These are phyloP conservation scores for Escovopsis weberi DNA, from an alignment of 2,329 filamentous ascomycete species.

Conservation along the genomic window DNA sequence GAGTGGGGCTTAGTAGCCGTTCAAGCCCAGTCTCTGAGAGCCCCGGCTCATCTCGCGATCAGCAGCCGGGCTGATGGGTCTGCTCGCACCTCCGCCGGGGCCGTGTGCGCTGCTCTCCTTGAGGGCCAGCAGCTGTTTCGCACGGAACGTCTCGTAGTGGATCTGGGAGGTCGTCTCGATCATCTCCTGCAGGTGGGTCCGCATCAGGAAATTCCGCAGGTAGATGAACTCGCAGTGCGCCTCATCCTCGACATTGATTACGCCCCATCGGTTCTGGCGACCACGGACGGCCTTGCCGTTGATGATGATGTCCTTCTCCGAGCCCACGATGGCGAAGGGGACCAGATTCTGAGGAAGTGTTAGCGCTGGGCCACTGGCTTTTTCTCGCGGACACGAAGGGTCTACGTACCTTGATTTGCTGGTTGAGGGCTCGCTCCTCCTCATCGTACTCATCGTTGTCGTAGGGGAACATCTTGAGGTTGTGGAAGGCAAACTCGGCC, in stretches of 20 bases:
- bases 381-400: neutral
- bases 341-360: conserved; percentile 56
- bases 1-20: conserved; percentile 62
- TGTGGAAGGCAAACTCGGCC: conserved; percentile 99
- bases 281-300: conserved; percentile 95
- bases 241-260: conserved; percentile 99
- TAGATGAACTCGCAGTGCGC: conserved; percentile 99
- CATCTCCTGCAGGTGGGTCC: conserved; percentile 94
- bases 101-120: conserved; percentile 94
- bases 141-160: conserved; percentile 99
- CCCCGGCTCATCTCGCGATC: conserved; percentile 93
- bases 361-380: neutral
- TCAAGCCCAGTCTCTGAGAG: conserved; percentile 97
- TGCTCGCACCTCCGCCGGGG: conserved; percentile 49
- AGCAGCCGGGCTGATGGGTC: conserved; percentile 88
- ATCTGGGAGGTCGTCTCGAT: conserved; percentile 99
- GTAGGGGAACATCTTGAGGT: conserved; percentile 99
- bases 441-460: conserved; percentile 98
- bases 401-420: conserved; percentile 75
- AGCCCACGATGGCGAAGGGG: conserved; percentile 94
- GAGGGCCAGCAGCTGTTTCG: conserved; percentile 92
- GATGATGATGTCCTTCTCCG: conserved; percentile 94
- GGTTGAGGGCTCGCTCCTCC: conserved; percentile 86
- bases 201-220: conserved; percentile 93
- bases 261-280: conserved; percentile 97